phyloP scores from a whole-genome alignment of 805 yeast genomes.

The Lipomyces mesembrius region DNA sequence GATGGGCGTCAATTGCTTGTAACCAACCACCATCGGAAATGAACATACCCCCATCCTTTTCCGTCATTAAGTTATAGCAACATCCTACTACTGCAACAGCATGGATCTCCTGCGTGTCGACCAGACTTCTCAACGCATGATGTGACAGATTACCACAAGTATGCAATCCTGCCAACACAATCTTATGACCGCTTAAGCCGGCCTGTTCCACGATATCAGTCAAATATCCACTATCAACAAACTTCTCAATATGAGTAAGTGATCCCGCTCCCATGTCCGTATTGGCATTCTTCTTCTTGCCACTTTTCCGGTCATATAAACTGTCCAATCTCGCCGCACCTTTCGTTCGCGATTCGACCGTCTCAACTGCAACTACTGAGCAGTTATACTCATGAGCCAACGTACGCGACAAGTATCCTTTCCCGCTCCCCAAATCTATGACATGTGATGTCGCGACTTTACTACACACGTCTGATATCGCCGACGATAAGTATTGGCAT shows the following conservation, averaged over 20 bases:
- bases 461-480: slow-evolving; percentile 23
- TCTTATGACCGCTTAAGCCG: slow-evolving; percentile 12
- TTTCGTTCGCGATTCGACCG: slow-evolving; percentile 23
- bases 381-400: slow-evolving; percentile 30
- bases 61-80: slow-evolving; percentile 39
- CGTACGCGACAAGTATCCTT: slow-evolving; percentile 39
- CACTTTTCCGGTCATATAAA: slow-evolving; percentile 25
- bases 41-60: slow-evolving; percentile 15
- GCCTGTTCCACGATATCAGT: slow-evolving; percentile 20
- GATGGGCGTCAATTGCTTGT: too few species aligned
- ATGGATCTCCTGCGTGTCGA: slow-evolving; percentile 26
- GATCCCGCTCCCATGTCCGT: slow-evolving; percentile 16
- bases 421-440: slow-evolving; percentile 41
- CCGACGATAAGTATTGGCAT: slow-evolving; percentile 32
- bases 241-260: slow-evolving; percentile 26
- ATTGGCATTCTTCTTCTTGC: slow-evolving; percentile 14
- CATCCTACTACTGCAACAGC: slow-evolving; percentile 40
- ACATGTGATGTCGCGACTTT: slow-evolving; percentile 23
- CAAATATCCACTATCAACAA: slow-evolving; percentile 28
- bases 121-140: slow-evolving; percentile 34
- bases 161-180: slow-evolving; percentile 36
- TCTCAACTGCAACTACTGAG: slow-evolving; percentile 37
- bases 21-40: neutral
- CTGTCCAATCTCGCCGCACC: slow-evolving; percentile 36
- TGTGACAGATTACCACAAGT: slow-evolving; percentile 40